These are phyloP conservation scores for Plasmodium vivax DNA, from an alignment of 169 alveolate species.

Conservation along the genomic window DNA sequence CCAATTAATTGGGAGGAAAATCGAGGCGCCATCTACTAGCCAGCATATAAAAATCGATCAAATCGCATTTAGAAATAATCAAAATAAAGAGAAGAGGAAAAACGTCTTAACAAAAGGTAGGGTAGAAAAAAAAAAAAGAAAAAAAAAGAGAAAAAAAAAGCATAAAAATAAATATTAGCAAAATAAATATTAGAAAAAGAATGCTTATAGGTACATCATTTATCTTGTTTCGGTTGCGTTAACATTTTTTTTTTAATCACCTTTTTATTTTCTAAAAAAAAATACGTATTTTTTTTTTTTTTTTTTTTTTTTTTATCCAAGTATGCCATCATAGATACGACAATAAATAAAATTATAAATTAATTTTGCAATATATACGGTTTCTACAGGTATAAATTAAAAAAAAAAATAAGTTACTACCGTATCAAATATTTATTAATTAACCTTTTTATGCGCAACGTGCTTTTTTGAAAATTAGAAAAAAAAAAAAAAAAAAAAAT, in stretches of 20 bases:
- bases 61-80: neutral
- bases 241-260: too few species aligned
- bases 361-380: neutral
- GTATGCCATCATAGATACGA: too few species aligned
- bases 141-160: neutral
- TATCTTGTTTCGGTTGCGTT: neutral
- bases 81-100: neutral
- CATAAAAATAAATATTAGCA: neutral
- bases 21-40: too few species aligned
- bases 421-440: neutral
- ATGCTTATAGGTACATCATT: neutral
- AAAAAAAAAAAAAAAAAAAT: neutral
- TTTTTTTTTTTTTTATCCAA: too few species aligned
- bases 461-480: neutral
- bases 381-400: neutral
- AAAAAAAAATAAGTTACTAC: neutral
- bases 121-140: neutral
- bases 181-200: neutral
- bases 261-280: too few species aligned
- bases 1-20: too few species aligned
- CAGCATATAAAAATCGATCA: neutral
- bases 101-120: neutral
- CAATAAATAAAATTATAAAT: neutral
- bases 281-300: too few species aligned
- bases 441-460: neutral